Evolutionary conservation across 768 basidiomycete genomes (phyloP).

Genomic region (Hysterangium stoloniferum): DNA sequence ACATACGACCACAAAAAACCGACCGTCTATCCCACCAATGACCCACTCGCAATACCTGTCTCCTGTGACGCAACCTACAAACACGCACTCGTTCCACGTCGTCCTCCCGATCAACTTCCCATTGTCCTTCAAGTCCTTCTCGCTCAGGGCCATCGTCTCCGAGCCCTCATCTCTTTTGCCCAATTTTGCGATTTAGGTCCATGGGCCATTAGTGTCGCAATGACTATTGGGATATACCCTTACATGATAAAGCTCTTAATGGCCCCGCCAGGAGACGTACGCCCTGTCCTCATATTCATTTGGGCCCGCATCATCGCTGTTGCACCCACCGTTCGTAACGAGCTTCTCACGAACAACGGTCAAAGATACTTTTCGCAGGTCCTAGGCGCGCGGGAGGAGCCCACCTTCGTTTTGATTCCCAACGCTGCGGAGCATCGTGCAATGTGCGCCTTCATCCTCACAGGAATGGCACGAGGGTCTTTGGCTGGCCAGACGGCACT

Average conservation of each 20-base stretch:
- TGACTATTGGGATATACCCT: constrained; percentile 96
- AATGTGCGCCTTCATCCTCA: constrained; percentile 96
- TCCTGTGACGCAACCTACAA: constrained; percentile 13
- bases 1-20: constrained; percentile 9
- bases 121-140: constrained; percentile 96
- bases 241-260: constrained; percentile 96
- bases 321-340: constrained; percentile 87
- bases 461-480: constrained; percentile 84
- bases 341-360: constrained; percentile 61
- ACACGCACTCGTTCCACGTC: constrained; percentile 66
- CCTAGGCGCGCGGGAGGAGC: constrained; percentile 59
- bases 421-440: constrained; percentile 94
- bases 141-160: constrained; percentile 90
- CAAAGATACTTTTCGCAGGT: constrained; percentile 84
- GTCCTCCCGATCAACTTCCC: constrained; percentile 94
- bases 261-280: constrained; percentile 90
- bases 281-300: constrained; percentile 96
- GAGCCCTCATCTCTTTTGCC: constrained; percentile 90
- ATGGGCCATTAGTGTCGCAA: constrained; percentile 95
- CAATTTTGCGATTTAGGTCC: constrained; percentile 98
- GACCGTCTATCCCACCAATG: background rate
- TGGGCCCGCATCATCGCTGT: constrained; percentile 98
- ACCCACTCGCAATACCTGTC: constrained; percentile 7
- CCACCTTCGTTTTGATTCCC: constrained; percentile 52
- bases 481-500: constrained; percentile 83